Evolutionary conservation across 176 grass and related monocot species (phyloP), one percentile per base, ranked within the genome.

Genomic region (Urochloa ruziziensis): DNA sequence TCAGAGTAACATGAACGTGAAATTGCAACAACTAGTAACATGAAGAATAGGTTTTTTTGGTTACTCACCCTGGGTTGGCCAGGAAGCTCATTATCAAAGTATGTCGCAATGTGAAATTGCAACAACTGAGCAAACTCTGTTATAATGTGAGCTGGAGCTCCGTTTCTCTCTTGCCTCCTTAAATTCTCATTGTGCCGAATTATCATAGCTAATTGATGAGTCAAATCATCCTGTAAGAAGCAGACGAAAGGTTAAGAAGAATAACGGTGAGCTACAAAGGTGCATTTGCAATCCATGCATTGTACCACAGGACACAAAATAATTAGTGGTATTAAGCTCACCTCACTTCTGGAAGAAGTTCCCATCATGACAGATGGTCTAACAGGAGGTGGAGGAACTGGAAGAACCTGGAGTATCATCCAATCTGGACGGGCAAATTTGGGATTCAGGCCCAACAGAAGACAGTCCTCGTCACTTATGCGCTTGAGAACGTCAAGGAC

Each of bases 281-380:
- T 51, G 13, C 56, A 58, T 37, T 58, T 23, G 0, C 1, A 58
- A 36, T 52, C 15, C 5, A 19, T 14, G 58, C 42, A 88, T 12
- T 12, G 13, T 25, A 66, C 27, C 43, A 73, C 12, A 36, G 17
- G 27, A 53, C 23, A 51, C 29, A 44, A 47, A 61, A 82, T n/a
- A 68, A 36, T 16, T 67, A 35, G n/a, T 62, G 27, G 19, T 37
- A 54, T 43, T 75, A 58, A 73, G 62, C 84, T 85, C 51, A 94
- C 94, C 92, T 97, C 94, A 70, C 92, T 97, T 83, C 90, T 92
- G 30, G 94, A 91, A 76, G 92, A 97, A 43, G 90, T 97, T 88
- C 87, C 94, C 92, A 94, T 97, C 94, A 94, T 97, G 27, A 94
- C 94, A 85, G 94, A 92, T 80, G 94, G 94, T 77, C 94, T 92